Base-by-base conservation (phyloP, 495 filamentous ascomycete genomes). In the Aspergillus asperescens region DNA sequence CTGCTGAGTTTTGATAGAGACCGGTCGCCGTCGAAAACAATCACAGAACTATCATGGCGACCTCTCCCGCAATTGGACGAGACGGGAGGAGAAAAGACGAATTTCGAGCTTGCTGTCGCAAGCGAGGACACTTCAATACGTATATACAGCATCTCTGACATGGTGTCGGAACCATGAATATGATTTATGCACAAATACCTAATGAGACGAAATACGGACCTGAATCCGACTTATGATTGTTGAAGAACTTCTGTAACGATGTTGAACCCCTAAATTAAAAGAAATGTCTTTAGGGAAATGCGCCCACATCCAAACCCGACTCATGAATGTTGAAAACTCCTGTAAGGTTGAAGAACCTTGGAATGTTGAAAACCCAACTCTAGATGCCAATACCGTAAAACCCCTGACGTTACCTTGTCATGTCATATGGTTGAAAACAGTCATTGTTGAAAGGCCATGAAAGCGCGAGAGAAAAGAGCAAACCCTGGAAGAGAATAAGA, bases 81-180 rank as follows among this genome's bases (percentile, higher is more conserved):
- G 15, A 25, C 40, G 29, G 48, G 37, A 16, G 50, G 64, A 15
- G 22, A 55, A 29, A 37, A 50, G 56, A n/a, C 54, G 55, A 29
- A 22, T 15, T 73, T 69, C 39, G 79, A 88, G 64, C 71, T 94
- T 57, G 89, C 87, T 6, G 77, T 94, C 52, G 85, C 85, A 34
- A 91, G 89, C 52, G 89, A 92, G 63, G 91, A 96, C 66, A 79
- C 78, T 39, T 90, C 89, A 42, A 72, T 90, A 28, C 77, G 89
- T 55, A 76, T 96, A 65, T 88, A 87, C 69, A 70, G 69, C 32
- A 67, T 90, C 48, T 67, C 66, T 4, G 60, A 69, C 32, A 59
- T 73, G 49, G 38, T 59, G 16, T 59, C 48, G 57, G 68, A 51
- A 50, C 44, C 18, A 27, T 31, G 18, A 57, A 52, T 9, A 22